A percentile compares a stretch with the other conserved stretches of the same genome.
phyloP scores from a whole-genome alignment of 257 asterid species.

The Lycium ferocissimum region DNA sequence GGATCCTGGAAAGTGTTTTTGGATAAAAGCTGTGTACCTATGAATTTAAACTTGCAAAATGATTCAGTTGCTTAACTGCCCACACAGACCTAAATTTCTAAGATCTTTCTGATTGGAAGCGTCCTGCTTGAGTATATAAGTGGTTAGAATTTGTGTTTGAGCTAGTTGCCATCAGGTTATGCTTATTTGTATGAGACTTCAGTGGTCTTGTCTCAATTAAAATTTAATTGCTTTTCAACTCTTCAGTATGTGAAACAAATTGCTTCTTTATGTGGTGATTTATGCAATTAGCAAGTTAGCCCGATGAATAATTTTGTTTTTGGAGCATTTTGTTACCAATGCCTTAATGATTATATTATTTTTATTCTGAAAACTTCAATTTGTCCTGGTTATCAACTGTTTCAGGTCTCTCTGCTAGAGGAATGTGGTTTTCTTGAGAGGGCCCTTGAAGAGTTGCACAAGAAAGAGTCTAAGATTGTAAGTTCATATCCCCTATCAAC shows the following conservation, averaged over 20 bases:
- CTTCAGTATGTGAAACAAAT: slow-evolving; percentile 27
- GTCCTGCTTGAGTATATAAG: not conserved
- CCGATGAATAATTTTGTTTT: not conserved
- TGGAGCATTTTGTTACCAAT: slow-evolving; percentile 24
- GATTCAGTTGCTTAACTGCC: not conserved
- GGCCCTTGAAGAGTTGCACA: slow-evolving; percentile 90
- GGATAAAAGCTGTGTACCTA: not conserved
- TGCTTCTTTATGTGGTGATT: slow-evolving; percentile 14
- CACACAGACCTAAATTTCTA: not conserved
- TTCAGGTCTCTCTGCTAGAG: slow-evolving; percentile 82
- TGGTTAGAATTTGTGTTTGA: slow-evolving; percentile 15
- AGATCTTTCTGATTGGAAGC: not conserved
- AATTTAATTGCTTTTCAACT: slow-evolving; percentile 3
- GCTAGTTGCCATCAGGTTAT: slow-evolving; percentile 12
- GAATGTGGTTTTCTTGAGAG: slow-evolving; percentile 86
- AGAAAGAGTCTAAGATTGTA: slow-evolving; percentile 85
- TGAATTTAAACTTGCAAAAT: not conserved
- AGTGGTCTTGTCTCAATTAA: not conserved
- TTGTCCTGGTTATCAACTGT: slow-evolving; percentile 35
- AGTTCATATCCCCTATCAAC: slow-evolving; percentile 38
- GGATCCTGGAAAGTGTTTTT: slow-evolving; percentile 11
- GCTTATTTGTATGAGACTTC: slow-evolving; percentile 10
- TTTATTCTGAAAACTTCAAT: slow-evolving; percentile 24
- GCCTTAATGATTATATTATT: not conserved
- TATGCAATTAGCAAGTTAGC: not conserved